phyloP scores from a whole-genome alignment of 2,329 filamentous ascomycete genomes.

The Trichoderma semiorbis region DNA sequence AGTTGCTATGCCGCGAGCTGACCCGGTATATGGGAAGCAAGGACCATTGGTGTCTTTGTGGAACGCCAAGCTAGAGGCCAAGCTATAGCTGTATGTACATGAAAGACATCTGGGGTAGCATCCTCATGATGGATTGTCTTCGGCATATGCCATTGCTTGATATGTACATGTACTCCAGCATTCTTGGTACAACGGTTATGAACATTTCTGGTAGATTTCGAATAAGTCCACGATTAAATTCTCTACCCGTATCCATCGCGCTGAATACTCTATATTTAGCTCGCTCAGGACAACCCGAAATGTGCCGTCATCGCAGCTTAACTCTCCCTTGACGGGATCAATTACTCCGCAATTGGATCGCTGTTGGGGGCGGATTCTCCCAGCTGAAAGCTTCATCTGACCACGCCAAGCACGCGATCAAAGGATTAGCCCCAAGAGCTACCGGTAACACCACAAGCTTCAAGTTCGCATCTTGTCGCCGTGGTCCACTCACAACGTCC shows the following conservation, averaged over 20 bases:
- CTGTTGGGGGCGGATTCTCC: background rate
- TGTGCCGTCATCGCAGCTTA: background rate
- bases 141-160: no score
- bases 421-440: background rate
- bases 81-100: background rate
- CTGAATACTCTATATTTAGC: background rate
- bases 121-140: background rate
- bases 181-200: background rate
- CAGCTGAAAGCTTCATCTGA: slow-evolving; percentile 10
- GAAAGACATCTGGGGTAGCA: background rate
- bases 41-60: background rate
- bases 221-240: background rate
- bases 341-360: background rate
- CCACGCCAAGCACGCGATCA: background rate
- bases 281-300: background rate
- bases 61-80: background rate
- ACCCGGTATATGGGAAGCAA: background rate
- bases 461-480: background rate
- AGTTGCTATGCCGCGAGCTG: background rate
- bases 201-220: background rate
- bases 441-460: background rate
- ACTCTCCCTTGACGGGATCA: background rate
- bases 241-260: background rate
- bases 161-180: background rate
- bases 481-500: background rate